Base-by-base conservation (phyloP, 768 basidiomycete genomes). In the Mycena metata region DNA sequence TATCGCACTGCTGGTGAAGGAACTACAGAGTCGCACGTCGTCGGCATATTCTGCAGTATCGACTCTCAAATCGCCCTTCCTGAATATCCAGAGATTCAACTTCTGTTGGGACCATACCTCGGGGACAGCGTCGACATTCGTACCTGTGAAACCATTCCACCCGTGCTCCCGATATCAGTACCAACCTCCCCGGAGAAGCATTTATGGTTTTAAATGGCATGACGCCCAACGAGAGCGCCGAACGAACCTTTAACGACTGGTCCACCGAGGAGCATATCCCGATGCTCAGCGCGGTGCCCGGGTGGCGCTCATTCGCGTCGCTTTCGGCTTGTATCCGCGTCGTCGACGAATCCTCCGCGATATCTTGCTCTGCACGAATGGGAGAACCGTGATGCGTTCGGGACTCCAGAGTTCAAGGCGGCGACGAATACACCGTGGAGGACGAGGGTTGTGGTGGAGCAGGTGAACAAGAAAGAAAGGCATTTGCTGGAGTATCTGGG, bases 231-330 rank as follows among this genome's bases (percentile, higher is more conserved):
- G 65, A 70, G 19, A 76, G 79, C 45, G 35, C 75, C 2, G 83
- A 85, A 16, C 77, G 77, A 17, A 79, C 81, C 30, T 87, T 85
- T 75, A 83, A 86, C 64, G 79, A 85, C 52, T 89, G 88, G 89
- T 89, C 88, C 76, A 75, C 81, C 56, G 78, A 86, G 61, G 88
- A 89, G 70, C 88, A 90, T 72, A 83, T 89, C 33, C 78, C 78
- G 47, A 72, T 84, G 63, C 79, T 88, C 33, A 74, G 80, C 21
- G 76, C 75, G 55, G 77, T 79, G 9, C 85, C 85, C 6, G 82
- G 81, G 12, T 87, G 85, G 83, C 67, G 81, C 19, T 79, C 83
- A 36, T 84, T n/a, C 83, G 0, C 74, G 80, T 67, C 79, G 86
- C 49, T 88, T 83, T 70, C 76, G 76, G 10, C 76, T 85, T 23